Evolutionary conservation across 176 grass and related monocot species (phyloP), one percentile per base, ranked within the genome.

Genomic region (Typha latifolia): DNA sequence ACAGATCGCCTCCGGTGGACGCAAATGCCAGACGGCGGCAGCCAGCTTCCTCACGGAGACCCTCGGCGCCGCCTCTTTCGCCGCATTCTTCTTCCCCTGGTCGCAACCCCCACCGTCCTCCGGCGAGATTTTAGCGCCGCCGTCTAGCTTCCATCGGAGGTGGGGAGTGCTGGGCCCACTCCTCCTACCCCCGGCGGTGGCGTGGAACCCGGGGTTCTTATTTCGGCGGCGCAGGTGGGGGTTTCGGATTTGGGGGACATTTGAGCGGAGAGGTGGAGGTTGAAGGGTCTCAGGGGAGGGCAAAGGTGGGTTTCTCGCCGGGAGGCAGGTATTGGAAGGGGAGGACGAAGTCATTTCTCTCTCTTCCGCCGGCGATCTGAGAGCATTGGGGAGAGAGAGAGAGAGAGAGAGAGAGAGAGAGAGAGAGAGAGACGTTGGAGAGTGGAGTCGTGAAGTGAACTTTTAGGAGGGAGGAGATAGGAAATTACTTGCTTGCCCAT

Each of bases 21-120:
- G 85, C 21, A 96, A 69, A 7, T 83, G 79, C 92, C 92, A 96
- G 15, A 96, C 80, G 4, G 84, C 85, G 4, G 87, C 84, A 0
- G 87, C 92, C 32, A 96, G 92, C 77, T 79, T 77, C 85, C 92
- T 71, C 62, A 80, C 87, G 3, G 92, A 96, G 64, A 96, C 77
- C 47, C 82, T 72, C 71, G 73, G 61, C 49, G 71, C 77, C 32
- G 51, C 56, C 62, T 34, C 32, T 70, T 72, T 62, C 14, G 62
- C 73, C 10, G 24, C 65, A 4, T 48, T 69, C 47, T 52, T 75
- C 34, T 64, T 72, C 14, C 22, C 32, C 29, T 49, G 51, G 4
- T 37, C 53, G 32, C 53, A 48, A 4, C 51, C 53, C 29, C 14
- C 5, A 16, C 52, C 55, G 37, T 26, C 34, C 70, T 84, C 62